Base-by-base conservation (phyloP, 768 basidiomycete genomes). In the Suillus luteus region DNA sequence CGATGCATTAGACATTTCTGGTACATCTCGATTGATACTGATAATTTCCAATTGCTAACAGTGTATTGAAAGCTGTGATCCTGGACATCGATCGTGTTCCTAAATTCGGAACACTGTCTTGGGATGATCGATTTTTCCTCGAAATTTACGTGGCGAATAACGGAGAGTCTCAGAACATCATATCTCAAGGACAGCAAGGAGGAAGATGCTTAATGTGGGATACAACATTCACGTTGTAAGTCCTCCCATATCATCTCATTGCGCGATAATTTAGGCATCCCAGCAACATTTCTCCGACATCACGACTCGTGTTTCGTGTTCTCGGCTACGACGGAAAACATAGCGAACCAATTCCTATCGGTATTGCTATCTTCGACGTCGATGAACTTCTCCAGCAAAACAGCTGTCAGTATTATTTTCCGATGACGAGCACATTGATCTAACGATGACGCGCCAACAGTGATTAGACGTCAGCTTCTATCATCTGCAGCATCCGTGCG, bases 91-190 rank as follows among this genome's bases (percentile, higher is more conserved):
- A 54, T 33, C 33, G 33, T 19, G 31, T 54, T 54, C 52, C 52
- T n/a, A 54, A 54, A n/a, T 54, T 54, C 19, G 52, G 52, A 54
- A 54, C 33, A 11, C 19, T 54, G 52, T 35, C 19, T 54, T 54
- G 52, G 52, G 31, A 54, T 54, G 19, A 54, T 54, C 52, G 52
- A 54, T 54, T 54, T 33, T 33, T 54, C 33, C 52, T 54, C 35
- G 52, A 54, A 54, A 33, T 54, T 1, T 33, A 54, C 19, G 52
- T 12, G 33, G 33, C 52, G 33, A 19, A 33, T 7, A n/a, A 19
- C 33, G 52, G 11, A 54, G 52, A 19, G 11, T n/a, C 52, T 33
- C 33, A 54, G 19, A 35, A 35, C 2, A 54, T 54, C 6, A n/a
- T 19, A 33, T 54, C 52, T 54, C 52, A 54, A 54, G 52, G 52